A percentile compares a stretch with the other conserved stretches of the same genome.
Evolutionary conservation across 2,329 filamentous ascomycete genomes (phyloP).

Genomic region (Monosporascus sp.): DNA sequence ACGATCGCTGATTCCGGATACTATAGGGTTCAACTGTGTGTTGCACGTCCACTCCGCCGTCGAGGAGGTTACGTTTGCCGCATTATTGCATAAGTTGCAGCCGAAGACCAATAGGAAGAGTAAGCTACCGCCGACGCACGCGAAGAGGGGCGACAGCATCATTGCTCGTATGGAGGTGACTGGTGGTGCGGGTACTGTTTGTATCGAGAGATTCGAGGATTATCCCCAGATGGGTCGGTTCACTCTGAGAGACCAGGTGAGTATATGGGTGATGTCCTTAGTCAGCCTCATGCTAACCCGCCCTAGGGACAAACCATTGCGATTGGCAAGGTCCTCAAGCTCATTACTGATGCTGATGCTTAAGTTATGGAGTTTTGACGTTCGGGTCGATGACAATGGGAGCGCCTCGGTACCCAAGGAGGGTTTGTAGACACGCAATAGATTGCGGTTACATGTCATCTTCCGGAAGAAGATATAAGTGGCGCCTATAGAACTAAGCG

Average conservation of each 20-base stretch:
- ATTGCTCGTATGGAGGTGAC: conserved; percentile 88
- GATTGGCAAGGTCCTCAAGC: conserved; percentile 97
- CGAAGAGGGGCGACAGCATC: conserved; percentile 74
- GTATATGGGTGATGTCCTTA: conserved; percentile 15
- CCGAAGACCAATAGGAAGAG: conserved; percentile 92
- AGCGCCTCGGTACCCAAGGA: background rate
- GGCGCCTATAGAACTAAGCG: background rate
- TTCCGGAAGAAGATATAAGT: background rate
- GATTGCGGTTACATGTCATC: background rate
- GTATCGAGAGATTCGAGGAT: conserved; percentile 91
- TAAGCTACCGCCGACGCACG: conserved; percentile 88
- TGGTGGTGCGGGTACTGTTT: conserved; percentile 79
- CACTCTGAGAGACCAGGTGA: conserved; percentile 80
- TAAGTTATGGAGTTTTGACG: conserved; percentile 10
- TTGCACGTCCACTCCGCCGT: conserved; percentile 96
- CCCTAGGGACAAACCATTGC: conserved; percentile 93
- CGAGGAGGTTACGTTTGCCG: conserved; percentile 90
- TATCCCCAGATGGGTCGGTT: conserved; percentile 92
- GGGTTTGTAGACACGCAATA: no score
- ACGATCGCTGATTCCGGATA: background rate
- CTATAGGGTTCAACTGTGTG: conserved; percentile 80
- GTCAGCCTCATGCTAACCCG: conserved; percentile 16
- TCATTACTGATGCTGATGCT: conserved; percentile 44
- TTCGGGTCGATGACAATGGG: background rate
- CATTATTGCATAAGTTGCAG: conserved; percentile 87